These are phyloP conservation scores for Phytophthora litchii DNA, from an alignment of 352 stramenopile species.

Conservation along the genomic window DNA sequence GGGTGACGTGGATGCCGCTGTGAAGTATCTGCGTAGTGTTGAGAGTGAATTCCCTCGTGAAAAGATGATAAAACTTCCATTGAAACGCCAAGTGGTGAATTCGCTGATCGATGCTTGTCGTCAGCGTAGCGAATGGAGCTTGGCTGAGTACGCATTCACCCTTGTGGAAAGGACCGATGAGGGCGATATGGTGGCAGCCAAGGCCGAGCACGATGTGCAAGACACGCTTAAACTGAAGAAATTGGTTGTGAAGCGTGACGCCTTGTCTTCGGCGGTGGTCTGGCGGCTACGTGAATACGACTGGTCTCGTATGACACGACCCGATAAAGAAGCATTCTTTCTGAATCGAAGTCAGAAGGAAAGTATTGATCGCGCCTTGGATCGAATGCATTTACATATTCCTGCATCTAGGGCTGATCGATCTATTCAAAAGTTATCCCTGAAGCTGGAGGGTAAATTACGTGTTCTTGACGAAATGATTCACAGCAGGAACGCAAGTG, in stretches of 20 bases:
- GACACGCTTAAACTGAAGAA: conserved; percentile 14
- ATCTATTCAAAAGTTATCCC: conserved; percentile 26
- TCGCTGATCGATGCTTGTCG: conserved; percentile 59
- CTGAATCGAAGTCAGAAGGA: conserved; percentile 23
- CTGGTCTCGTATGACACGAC: conserved; percentile 23
- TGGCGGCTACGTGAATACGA: conserved; percentile 30
- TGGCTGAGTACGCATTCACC: conserved; percentile 21
- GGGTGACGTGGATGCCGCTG: conserved; percentile 21
- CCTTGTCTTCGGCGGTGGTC: conserved; percentile 22
- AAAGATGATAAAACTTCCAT: conserved; percentile 11
- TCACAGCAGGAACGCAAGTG: conserved; percentile 9
- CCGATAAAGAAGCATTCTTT: conserved; percentile 23
- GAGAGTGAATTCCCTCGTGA: conserved; percentile 15
- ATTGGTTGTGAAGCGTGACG: conserved; percentile 27
- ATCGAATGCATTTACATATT: conserved; percentile 14
- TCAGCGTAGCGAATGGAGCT: conserved; percentile 46
- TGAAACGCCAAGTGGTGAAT: conserved; percentile 39
- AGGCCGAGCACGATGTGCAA: conserved; percentile 5
- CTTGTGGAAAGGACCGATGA: conserved; percentile 14
- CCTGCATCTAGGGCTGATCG: not conserved
- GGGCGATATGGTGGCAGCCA: not conserved
- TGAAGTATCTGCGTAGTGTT: conserved; percentile 37
- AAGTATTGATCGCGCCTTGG: conserved; percentile 28
- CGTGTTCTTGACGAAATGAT: conserved; percentile 48
- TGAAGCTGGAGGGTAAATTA: conserved; percentile 38